Conservation (phyloP, 208 protist genomes). For the Phytomonas sp. region DNA sequence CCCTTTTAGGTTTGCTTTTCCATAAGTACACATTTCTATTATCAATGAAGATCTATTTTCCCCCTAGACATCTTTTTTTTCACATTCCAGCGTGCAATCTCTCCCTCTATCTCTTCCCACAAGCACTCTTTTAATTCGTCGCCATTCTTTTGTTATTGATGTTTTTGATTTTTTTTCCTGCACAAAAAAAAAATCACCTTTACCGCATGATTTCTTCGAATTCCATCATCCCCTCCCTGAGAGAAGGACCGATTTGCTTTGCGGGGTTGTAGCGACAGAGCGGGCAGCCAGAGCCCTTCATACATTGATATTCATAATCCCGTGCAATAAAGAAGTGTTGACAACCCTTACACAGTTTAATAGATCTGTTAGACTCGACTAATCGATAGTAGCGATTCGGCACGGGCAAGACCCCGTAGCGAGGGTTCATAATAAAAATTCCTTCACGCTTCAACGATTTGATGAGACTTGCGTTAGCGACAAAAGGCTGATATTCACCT, state of each 20-base stretch:
- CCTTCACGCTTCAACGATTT: slow-evolving; percentile 79
- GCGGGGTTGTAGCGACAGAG: slow-evolving; percentile 80
- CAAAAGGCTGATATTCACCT: slow-evolving; percentile 75
- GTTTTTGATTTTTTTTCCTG: background rate
- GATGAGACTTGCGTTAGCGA: slow-evolving; percentile 70
- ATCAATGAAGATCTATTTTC: background rate
- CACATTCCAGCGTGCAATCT: background rate
- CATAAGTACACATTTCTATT: background rate
- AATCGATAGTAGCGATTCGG: slow-evolving; percentile 87
- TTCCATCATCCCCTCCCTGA: slow-evolving; percentile 52
- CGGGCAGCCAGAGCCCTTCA: slow-evolving; percentile 84
- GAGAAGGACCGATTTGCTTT: slow-evolving; percentile 35
- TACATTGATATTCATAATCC: slow-evolving; percentile 87
- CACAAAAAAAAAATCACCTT: background rate
- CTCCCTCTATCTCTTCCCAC: background rate
- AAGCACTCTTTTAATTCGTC: background rate
- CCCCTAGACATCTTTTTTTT: background rate
- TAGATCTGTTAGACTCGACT: slow-evolving; percentile 62
- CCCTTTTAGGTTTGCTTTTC: background rate
- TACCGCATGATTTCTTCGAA: background rate
- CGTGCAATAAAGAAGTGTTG: slow-evolving; percentile 91
- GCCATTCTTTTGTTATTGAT: background rate
- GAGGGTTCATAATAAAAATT: slow-evolving; percentile 76
- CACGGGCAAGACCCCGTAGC: slow-evolving; percentile 51
- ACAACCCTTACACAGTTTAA: slow-evolving; percentile 85